Conservation (phyloP, 148 eudicot genomes). For the Tetragonia tetragonoides region DNA sequence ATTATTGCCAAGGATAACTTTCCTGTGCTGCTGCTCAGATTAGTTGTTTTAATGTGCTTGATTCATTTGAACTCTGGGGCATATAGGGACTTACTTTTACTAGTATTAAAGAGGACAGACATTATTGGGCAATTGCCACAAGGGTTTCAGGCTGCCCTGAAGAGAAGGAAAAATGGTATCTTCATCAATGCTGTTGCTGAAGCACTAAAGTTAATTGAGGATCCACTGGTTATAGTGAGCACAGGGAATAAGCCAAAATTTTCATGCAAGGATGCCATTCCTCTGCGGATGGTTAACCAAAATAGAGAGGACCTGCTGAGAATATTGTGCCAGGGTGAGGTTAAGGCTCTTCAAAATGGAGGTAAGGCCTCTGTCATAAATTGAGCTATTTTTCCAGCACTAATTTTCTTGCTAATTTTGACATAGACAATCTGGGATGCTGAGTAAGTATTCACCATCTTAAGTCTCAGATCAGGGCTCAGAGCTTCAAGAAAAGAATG, state of each 20-base stretch:
- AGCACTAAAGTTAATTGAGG: constrained; percentile 26
- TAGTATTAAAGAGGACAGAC: constrained; percentile 7
- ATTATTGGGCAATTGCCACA: constrained; percentile 24
- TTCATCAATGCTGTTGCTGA: constrained; percentile 8
- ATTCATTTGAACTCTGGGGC: constrained; percentile 17
- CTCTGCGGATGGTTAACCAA: constrained; percentile 16
- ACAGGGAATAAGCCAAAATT: neutral
- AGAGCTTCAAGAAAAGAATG: neutral
- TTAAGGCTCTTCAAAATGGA: constrained; percentile 1
- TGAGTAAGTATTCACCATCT: neutral
- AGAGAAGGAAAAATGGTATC: neutral
- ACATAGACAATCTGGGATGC: neutral
- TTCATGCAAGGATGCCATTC: constrained; percentile 19
- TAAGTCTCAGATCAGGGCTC: neutral
- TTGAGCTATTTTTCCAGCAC: too few species aligned
- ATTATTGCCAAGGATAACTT: constrained; percentile 15
- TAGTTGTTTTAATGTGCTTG: constrained; percentile 27
- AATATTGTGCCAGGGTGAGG: constrained; percentile 18
- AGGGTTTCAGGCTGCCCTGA: constrained; percentile 11
- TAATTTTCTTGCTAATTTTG: neutral
- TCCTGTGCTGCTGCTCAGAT: constrained; percentile 28
- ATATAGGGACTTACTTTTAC: constrained; percentile 4
- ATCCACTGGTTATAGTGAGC: constrained; percentile 33
- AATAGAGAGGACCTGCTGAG: constrained; percentile 25
- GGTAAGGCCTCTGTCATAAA: neutral